Evolutionary conservation across 164 flowering plant genomes (phyloP).

Genomic region (Warburgia ugandensis): DNA sequence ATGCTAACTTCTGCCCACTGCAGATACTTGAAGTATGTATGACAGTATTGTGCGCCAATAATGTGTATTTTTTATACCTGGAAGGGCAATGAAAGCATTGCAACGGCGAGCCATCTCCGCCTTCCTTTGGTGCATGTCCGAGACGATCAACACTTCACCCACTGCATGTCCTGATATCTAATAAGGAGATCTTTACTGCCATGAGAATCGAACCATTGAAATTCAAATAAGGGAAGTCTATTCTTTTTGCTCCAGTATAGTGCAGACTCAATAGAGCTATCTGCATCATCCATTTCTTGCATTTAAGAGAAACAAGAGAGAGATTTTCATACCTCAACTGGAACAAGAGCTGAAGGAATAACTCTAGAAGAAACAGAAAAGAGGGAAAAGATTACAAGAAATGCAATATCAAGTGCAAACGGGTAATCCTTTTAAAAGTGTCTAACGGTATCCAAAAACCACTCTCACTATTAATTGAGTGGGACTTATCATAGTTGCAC

Average conservation of each 20-base stretch:
- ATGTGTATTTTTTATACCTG: too few species aligned
- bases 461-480: not conserved
- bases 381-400: not conserved
- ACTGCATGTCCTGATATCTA: constrained; percentile 41
- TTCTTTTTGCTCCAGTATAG: not conserved
- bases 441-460: not conserved
- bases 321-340: constrained; percentile 19
- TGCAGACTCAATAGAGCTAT: not conserved
- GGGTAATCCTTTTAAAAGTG: not conserved
- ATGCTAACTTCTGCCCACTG: too few species aligned
- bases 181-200: not conserved
- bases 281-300: not conserved
- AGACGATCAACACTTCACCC: constrained; percentile 31
- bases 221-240: not conserved
- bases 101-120: too few species aligned
- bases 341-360: constrained; percentile 35
- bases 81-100: too few species aligned
- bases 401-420: not conserved
- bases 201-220: not conserved
- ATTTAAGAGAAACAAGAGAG: not conserved
- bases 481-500: not conserved
- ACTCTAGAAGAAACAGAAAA: constrained; percentile 11
- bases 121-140: too few species aligned
- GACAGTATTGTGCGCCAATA: too few species aligned
- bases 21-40: too few species aligned